Percentiles rank a stretch among this genome's conserved stretches.
phyloP scores from a whole-genome alignment of 306 rosid species.

The Comarum palustre region DNA sequence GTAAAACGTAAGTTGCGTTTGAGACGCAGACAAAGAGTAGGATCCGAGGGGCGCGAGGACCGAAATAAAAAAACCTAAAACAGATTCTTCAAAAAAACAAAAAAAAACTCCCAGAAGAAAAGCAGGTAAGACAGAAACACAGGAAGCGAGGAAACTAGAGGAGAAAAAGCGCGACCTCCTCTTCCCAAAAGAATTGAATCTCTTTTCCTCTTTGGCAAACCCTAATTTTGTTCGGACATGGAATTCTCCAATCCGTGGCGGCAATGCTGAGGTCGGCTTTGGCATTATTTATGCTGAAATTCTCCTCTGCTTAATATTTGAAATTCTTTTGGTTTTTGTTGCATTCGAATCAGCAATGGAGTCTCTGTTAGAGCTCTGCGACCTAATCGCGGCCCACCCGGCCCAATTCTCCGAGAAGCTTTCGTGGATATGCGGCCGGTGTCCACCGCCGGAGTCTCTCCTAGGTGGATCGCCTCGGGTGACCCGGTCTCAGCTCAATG shows the following conservation, averaged over 20 bases:
- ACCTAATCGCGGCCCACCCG: conserved; percentile 80
- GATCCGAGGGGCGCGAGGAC: too few species aligned
- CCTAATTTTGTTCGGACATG: conserved; percentile 20
- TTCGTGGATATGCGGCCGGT: conserved; percentile 76
- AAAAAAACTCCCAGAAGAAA: too few species aligned
- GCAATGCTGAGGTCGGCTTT: background rate
- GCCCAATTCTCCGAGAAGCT: conserved; percentile 67
- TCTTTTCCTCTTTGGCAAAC: background rate
- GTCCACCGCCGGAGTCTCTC: conserved; percentile 69
- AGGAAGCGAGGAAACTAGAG: too few species aligned
- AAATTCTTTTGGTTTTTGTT: conserved; percentile 6
- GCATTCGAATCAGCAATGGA: conserved; percentile 48
- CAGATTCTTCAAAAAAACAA: too few species aligned
- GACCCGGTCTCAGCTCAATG: conserved; percentile 90
- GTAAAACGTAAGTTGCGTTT: too few species aligned
- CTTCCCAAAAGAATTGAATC: too few species aligned
- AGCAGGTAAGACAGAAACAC: too few species aligned
- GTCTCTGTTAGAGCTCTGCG: conserved; percentile 88
- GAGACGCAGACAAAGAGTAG: too few species aligned
- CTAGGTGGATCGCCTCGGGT: conserved; percentile 71
- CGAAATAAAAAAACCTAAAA: too few species aligned
- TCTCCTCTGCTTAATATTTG: too few species aligned
- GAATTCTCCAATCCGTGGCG: conserved; percentile 16
- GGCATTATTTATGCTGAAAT: conserved; percentile 5
- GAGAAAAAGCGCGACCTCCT: too few species aligned